A percentile compares a stretch with the other conserved stretches of the same genome.
Evolutionary conservation across 2,329 filamentous ascomycete genomes (phyloP).

Genomic region (Byssochlamys sp.): DNA sequence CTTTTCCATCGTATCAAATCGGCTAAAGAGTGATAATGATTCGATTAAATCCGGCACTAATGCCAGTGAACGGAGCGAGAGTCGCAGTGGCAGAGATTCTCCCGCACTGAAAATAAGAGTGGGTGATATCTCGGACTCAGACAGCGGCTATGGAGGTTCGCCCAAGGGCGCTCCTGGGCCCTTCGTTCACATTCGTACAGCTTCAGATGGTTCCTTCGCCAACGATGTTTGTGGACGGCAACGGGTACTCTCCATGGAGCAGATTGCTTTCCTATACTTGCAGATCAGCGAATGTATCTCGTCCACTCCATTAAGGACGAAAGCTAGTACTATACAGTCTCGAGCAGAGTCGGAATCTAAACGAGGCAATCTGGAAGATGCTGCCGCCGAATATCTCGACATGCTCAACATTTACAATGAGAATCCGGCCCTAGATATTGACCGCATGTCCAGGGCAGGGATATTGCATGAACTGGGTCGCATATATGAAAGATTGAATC

Average conservation of each 20-base stretch:
- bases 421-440: slow-evolving; percentile 15
- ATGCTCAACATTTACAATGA: slow-evolving; percentile 14
- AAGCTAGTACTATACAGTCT: slow-evolving; percentile 9
- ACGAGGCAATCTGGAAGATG: slow-evolving; percentile 13
- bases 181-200: slow-evolving; percentile 18
- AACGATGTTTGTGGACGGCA: slow-evolving; percentile 22
- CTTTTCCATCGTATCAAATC: slow-evolving; percentile 19
- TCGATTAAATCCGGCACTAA: slow-evolving; percentile 4
- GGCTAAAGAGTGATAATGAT: slow-evolving; percentile 9
- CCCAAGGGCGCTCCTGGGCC: neutral
- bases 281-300: slow-evolving; percentile 17
- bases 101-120: slow-evolving; percentile 6
- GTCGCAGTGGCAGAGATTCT: slow-evolving; percentile 1
- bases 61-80: slow-evolving; percentile 4
- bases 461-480: slow-evolving; percentile 18
- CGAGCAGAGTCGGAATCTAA: slow-evolving; percentile 16
- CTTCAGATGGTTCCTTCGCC: slow-evolving; percentile 16
- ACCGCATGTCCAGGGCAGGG: slow-evolving; percentile 15
- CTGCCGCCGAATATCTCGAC: slow-evolving; percentile 17
- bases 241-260: slow-evolving; percentile 21
- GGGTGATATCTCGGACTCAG: slow-evolving; percentile 11
- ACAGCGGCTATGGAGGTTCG: slow-evolving; percentile 9
- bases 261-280: slow-evolving; percentile 20
- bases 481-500: slow-evolving; percentile 16
- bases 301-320: slow-evolving; percentile 14